phyloP scores from a whole-genome alignment of 495 filamentous ascomycete genomes.

The Neurospora cerealis region DNA sequence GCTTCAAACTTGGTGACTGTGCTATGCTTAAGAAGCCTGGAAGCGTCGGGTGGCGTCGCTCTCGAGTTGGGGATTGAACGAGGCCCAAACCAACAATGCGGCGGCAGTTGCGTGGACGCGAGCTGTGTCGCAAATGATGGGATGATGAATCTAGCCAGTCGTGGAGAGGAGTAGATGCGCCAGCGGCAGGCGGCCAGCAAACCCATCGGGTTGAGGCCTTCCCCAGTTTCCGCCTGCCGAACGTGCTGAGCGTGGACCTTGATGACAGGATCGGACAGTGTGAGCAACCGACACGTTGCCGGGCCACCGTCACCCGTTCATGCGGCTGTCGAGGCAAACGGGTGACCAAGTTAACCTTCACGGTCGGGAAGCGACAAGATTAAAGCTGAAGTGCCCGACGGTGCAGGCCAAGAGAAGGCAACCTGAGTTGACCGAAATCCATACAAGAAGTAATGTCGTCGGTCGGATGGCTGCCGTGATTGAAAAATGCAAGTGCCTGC shows the following conservation, averaged over 20 bases:
- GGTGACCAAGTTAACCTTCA: not conserved
- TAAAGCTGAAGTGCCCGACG: not conserved
- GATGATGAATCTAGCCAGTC: not conserved
- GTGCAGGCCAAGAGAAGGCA: not conserved
- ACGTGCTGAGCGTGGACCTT: not conserved
- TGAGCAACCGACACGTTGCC: not conserved
- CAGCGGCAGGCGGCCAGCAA: not conserved
- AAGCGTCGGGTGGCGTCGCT: not conserved
- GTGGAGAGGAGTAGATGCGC: not conserved
- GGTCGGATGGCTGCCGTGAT: not conserved
- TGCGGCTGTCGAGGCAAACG: not conserved
- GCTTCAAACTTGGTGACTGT: not conserved
- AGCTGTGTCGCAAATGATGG: not conserved
- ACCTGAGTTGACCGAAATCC: not conserved
- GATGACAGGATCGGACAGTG: not conserved
- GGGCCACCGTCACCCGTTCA: not conserved
- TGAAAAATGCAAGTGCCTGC: not conserved
- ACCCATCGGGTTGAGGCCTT: not conserved
- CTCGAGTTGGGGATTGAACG: not conserved
- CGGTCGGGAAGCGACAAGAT: not conserved
- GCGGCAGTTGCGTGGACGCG: not conserved
- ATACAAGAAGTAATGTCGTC: not conserved
- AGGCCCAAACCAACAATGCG: not conserved
- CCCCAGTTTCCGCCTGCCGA: not conserved
- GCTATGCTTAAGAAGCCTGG: not conserved